phyloP scores from a whole-genome alignment of 768 basidiomycete genomes.

The Boletellus emodensis region DNA sequence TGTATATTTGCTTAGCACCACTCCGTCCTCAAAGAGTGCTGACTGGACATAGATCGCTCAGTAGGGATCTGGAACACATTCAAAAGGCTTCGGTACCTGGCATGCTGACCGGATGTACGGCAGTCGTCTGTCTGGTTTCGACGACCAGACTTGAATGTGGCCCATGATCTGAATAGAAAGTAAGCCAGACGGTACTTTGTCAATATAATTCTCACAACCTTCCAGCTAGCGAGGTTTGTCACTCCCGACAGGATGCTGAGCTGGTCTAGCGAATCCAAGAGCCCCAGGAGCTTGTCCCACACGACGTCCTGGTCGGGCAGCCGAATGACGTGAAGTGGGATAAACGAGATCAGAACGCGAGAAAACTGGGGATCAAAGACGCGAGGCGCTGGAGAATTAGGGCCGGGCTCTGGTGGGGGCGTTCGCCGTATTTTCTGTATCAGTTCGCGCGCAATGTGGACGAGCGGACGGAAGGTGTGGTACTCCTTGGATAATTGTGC shows the following conservation, averaged over 20 bases:
- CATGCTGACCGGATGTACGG: slow-evolving; percentile 62
- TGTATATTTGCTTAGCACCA: slow-evolving; percentile 49
- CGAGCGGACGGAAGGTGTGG: slow-evolving; percentile 13
- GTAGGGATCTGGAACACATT: background rate
- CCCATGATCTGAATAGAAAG: slow-evolving; percentile 41
- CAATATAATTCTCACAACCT: slow-evolving; percentile 38
- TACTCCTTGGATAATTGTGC: slow-evolving; percentile 28
- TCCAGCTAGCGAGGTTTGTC: slow-evolving; percentile 53
- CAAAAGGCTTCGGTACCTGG: slow-evolving; percentile 43
- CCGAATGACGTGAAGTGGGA: slow-evolving; percentile 62
- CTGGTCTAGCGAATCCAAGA: slow-evolving; percentile 58
- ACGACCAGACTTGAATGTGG: slow-evolving; percentile 46
- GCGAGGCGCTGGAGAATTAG: slow-evolving; percentile 45
- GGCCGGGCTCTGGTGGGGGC: slow-evolving; percentile 35
- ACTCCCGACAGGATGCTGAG: slow-evolving; percentile 42
- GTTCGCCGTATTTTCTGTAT: slow-evolving; percentile 16
- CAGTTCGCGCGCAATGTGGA: slow-evolving; percentile 17
- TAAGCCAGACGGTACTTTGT: background rate
- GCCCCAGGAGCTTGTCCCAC: slow-evolving; percentile 46
- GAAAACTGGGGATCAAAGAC: slow-evolving; percentile 67
- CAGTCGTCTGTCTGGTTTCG: slow-evolving; percentile 36
- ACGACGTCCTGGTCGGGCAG: slow-evolving; percentile 46
- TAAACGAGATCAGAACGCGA: slow-evolving; percentile 61
- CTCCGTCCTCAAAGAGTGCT: slow-evolving; percentile 51
- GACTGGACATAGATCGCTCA: slow-evolving; percentile 37